phyloP scores from a whole-genome alignment of 768 basidiomycete genomes.

The Tephrocybe sp. region DNA sequence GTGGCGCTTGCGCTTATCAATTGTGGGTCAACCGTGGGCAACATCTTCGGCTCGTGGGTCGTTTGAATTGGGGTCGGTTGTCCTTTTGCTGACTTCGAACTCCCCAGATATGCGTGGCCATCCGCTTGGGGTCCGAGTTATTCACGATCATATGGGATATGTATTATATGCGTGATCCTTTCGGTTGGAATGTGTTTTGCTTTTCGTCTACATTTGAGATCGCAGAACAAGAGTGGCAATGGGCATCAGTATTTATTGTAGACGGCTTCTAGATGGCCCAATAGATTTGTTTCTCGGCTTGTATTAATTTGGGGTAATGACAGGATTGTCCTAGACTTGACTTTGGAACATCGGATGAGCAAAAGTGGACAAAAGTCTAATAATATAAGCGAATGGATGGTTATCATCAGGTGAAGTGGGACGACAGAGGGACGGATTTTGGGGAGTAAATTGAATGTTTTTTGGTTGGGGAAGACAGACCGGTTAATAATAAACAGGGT shows the following conservation, averaged over 20 bases:
- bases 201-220: conserved; percentile 40
- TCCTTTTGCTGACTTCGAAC: conserved; percentile 4
- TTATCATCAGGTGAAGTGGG: not conserved
- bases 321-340: conserved; percentile 2
- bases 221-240: conserved; percentile 40
- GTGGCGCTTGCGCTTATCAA: conserved; percentile 80
- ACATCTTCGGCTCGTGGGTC: conserved; percentile 79
- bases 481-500: conserved; percentile 10
- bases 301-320: not conserved
- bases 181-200: conserved; percentile 52
- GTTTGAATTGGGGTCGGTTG: conserved; percentile 5
- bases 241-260: conserved; percentile 54
- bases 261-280: conserved; percentile 6
- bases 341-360: not conserved
- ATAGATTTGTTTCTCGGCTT: not conserved
- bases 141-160: conserved; percentile 67
- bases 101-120: conserved; percentile 62
- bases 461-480: conserved; percentile 13
- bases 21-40: conserved; percentile 80
- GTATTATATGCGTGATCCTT: conserved; percentile 55
- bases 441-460: not conserved
- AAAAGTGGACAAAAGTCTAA: too few relatives aligned
- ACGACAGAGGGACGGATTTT: conserved; percentile 7
- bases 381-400: not conserved
- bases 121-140: conserved; percentile 66